Base-by-base conservation (phyloP, 139 green algal genomes). In the Coccomyxa sp. region DNA sequence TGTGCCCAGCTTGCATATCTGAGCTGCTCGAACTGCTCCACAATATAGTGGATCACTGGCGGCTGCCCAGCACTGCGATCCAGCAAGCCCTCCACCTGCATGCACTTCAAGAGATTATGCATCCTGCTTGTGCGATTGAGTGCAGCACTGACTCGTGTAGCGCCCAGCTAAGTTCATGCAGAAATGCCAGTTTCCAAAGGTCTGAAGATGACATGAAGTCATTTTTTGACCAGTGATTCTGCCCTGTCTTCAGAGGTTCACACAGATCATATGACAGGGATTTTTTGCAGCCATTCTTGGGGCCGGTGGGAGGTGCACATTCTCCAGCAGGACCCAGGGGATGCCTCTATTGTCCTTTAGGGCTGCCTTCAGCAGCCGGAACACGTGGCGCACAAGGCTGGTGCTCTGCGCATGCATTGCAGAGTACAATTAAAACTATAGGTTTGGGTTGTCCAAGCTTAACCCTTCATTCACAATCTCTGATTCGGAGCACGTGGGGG, bases 271-370 rank as follows among this genome's bases (percentile, higher is more conserved):
- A 7, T 51, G 38, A 51, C 38, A 11, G n/a, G n/a, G n/a, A 3
- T 51, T 51, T 51, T 51, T 51, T 51, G 3, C 3, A 51, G 38
- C 38, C n/a, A n/a, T n/a, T n/a, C n/a, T n/a, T 51, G 38, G 3
- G 7, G 38, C 38, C 7, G 38, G 38, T 51, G 38, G n/a, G 38
- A 51, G 38, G 7, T 7, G 38, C 58, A 97, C 94, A 82, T 98
- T 98, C 57, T 98, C 95, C n/a, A 98, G 89, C 21, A 98, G 90
- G 67, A 98, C 91, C 94, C 94, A 98, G 11, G 91, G 93, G 31
- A 98, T 91, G 0, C 90, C 82, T 1, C 88, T 82, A 10, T 86
- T 27, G 32, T 89, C 79, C 45, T 87, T 60, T 31, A 79, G 86
- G 11, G 94, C 90, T 0, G 79, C 28, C 13, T 87, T 45, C 80